phyloP scores from a whole-genome alignment of 208 protist species.

The Novymonas esmeraldas region DNA sequence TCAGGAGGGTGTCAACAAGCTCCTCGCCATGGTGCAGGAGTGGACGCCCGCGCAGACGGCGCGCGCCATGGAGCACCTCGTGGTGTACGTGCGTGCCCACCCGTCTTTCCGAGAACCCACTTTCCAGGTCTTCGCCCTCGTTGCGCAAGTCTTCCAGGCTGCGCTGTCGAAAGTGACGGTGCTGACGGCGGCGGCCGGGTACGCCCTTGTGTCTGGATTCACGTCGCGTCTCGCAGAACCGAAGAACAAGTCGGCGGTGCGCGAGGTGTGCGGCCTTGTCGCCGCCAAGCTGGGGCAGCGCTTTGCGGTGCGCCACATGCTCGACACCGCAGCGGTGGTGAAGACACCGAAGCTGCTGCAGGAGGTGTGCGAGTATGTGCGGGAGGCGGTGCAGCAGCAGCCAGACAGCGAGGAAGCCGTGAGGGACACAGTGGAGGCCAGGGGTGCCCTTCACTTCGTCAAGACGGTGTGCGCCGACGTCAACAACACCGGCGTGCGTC shows the following conservation, averaged over 20 bases:
- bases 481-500: slow-evolving; percentile 40
- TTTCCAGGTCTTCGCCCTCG: slow-evolving; percentile 73
- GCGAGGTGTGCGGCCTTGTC: slow-evolving; percentile 49
- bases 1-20: slow-evolving; percentile 63
- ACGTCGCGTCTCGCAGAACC: slow-evolving; percentile 65
- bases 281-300: slow-evolving; percentile 43
- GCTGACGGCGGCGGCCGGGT: slow-evolving; percentile 57
- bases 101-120: slow-evolving; percentile 78
- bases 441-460: slow-evolving; percentile 66
- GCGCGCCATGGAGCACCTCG: slow-evolving; percentile 46
- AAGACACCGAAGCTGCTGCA: slow-evolving; percentile 78
- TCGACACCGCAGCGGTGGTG: slow-evolving; percentile 37
- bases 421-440: slow-evolving; percentile 40
- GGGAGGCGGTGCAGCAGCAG: slow-evolving; percentile 29
- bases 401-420: slow-evolving; percentile 28
- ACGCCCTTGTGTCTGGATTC: slow-evolving; percentile 70
- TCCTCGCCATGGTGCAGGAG: slow-evolving; percentile 44
- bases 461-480: slow-evolving; percentile 62
- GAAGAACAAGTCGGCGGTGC: slow-evolving; percentile 64
- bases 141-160: slow-evolving; percentile 46
- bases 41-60: slow-evolving; percentile 61
- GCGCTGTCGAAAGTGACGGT: slow-evolving; percentile 36
- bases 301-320: slow-evolving; percentile 81
- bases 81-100: slow-evolving; percentile 72
- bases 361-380: slow-evolving; percentile 76